These are phyloP conservation scores for Rhizophlyctis rosea DNA, from an alignment of 192 early-diverging fungal species.

Conservation along the genomic window DNA sequence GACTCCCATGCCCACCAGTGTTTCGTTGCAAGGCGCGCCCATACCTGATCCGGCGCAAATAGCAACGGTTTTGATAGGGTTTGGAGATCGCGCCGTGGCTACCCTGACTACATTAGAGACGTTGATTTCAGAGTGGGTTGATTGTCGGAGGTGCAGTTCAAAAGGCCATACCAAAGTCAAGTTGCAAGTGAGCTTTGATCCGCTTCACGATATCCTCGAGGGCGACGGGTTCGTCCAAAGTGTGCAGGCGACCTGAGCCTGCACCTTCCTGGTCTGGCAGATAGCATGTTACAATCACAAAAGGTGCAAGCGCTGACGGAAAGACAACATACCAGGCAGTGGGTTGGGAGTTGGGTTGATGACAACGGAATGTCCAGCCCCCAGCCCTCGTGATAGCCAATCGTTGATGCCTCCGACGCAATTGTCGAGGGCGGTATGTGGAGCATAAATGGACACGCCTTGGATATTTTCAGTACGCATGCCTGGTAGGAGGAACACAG, in stretches of 20 bases:
- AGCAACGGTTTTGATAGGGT: slow-evolving; percentile 69
- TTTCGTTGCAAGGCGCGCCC: slow-evolving; percentile 19
- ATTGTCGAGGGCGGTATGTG: slow-evolving; percentile 88
- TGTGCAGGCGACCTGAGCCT: slow-evolving; percentile 63
- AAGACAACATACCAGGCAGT: slow-evolving; percentile 41
- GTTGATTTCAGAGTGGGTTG: not conserved
- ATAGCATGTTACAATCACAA: not conserved
- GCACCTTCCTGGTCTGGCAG: slow-evolving; percentile 49
- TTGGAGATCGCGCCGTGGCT: slow-evolving; percentile 56
- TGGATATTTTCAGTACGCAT: not conserved
- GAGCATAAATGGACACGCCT: slow-evolving; percentile 79
- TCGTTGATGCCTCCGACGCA: slow-evolving; percentile 83
- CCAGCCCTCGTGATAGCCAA: slow-evolving; percentile 78
- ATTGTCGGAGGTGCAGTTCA: not conserved
- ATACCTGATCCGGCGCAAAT: slow-evolving; percentile 89
- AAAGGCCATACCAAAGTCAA: slow-evolving; percentile 52
- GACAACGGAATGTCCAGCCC: slow-evolving; percentile 29
- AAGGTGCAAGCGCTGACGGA: not conserved
- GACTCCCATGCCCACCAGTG: no score
- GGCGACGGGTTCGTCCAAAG: slow-evolving; percentile 48
- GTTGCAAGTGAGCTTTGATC: slow-evolving; percentile 62
- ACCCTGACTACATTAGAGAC: slow-evolving; percentile 57
- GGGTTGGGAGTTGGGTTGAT: slow-evolving; percentile 42
- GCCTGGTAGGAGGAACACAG: not conserved
- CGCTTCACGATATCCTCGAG: slow-evolving; percentile 52